Evolutionary conservation across 768 basidiomycete genomes (phyloP), one percentile per base, ranked within the genome.

Genomic region (Artomyces pyxidatus): DNA sequence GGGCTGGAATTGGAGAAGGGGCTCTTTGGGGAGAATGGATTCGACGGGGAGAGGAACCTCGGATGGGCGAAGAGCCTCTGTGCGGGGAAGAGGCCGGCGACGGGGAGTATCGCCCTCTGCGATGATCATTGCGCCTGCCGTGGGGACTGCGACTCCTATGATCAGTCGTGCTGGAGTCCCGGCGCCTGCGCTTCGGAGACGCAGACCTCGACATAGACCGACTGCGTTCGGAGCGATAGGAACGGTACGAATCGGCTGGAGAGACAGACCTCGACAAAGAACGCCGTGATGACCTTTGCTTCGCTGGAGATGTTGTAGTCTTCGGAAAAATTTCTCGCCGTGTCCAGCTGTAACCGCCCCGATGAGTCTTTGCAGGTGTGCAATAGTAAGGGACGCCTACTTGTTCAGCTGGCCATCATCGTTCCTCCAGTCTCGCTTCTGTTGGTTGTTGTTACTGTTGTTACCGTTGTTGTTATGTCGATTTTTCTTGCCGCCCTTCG

Each of bases 391-490:
- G 47, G 48, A 42, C 11, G 65, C 81, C 41, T 65, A 90, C 88
- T 88, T 89, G 65, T 88, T 89, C 45, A 81, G 63, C 58, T 73
- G 76, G n/a, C 75, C 72, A 47, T 88, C 84, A 38, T 87, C 82
- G 22, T 65, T 67, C 46, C 71, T 67, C 55, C 73, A 73, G 54
- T 69, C 70, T 22, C 69, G 70, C 48, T 68, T 66, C 47, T 63
- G 68, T 39, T 70, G 63, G 37, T 59, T 57, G 44, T 60, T 62
- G 51, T 61, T 62, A 25, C 62, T 58, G 32, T 63, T 64, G 52
- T 56, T 52, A 17, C 47, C 53, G 26, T 53, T 54, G 38, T 48
- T 42, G 55, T 71, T 69, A 30, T 65, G 62, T 45, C 68, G 69
- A 32, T 59, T 55, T 52, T 52, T 52, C 51, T 49, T 32, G 47